Evolutionary conservation across 257 asterid genomes (phyloP), one percentile per base, ranked within the genome.

Genomic region (Fraxinus pennsylvanica): DNA sequence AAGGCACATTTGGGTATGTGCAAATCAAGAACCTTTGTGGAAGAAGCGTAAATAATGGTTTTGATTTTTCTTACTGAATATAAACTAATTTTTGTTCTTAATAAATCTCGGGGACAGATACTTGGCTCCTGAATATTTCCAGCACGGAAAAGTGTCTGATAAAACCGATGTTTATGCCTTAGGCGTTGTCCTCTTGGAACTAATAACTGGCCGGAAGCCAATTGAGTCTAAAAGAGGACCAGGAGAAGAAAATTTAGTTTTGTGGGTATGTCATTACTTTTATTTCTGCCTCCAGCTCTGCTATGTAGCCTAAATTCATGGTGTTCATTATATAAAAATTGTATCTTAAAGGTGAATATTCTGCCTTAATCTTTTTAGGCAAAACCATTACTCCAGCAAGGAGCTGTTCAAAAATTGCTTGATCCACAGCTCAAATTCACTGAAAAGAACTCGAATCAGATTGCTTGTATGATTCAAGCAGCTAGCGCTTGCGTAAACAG

Each of bases 101-200:
- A 65, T 71, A 76, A 74, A 32, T 74, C 22, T 45, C 22, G 71
- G 22, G 30, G 17, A 77, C 63, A 92, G 98, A 81, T 94, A 94
- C 82, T 86, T 94, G 78, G 97, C 98, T 79, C 98, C 97, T 6
- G 98, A 94, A 75, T 94, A 94, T 85, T 94, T 94, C 82, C 98
- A 94, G 90, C 97, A 94, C 0, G 98, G 98, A 9, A 94, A 94
- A 85, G 92, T 92, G 45, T 94, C 97, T 3, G 98, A 94, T 86
- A 94, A 85, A 91, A 92, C 98, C 0, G 98, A 94, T 74, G 89
- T 90, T 63, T 94, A 94, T 77, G 98, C 98, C 52, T 92, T 94
- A 67, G 98, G 98, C 57, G 85, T 94, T 3, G 96, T 92, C 82
- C 94, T 94, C 43, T 86, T 94, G 94, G 97, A 94, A 83, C 88